A percentile compares a stretch with the other conserved stretches of the same genome.
Conservation (phyloP, 1,284 basidiomycete genomes). For the Mycosarcoma mackinlayi region DNA sequence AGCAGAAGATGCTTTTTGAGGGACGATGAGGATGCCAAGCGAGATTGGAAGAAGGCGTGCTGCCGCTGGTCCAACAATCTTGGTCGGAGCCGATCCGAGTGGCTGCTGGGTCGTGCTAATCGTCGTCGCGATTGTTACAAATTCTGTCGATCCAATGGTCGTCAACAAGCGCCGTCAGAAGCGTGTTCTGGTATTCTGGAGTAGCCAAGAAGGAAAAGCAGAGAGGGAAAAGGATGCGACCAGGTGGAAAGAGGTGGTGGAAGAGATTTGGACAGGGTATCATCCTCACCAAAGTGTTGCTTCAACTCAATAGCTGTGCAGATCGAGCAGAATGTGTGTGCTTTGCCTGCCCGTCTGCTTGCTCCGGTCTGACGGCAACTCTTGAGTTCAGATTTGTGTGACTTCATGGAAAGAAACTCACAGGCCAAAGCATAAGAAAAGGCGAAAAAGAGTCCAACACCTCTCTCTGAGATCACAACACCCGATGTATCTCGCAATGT, state of each 20-base stretch:
- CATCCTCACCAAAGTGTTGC: conserved; percentile 1
- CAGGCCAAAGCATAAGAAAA: not conserved
- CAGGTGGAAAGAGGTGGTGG: not conserved
- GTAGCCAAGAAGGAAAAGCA: not conserved
- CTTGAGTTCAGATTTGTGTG: not conserved
- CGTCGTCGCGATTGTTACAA: too few relatives aligned
- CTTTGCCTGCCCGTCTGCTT: not conserved
- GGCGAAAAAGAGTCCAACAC: conserved; percentile 4
- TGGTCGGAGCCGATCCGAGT: conserved; percentile 3
- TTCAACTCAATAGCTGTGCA: too few relatives aligned
- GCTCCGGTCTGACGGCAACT: not conserved
- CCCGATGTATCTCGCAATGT: too few relatives aligned
- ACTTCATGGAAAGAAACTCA: conserved; percentile 2
- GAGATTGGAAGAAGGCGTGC: not conserved
- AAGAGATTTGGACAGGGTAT: not conserved
- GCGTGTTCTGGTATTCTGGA: not conserved
- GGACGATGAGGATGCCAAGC: too few relatives aligned
- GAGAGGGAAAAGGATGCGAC: not conserved
- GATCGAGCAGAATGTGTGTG: not conserved
- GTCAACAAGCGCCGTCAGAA: too few relatives aligned
- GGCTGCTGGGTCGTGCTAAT: not conserved
- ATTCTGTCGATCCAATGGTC: too few relatives aligned
- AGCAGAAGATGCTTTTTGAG: too few relatives aligned
- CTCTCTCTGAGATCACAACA: conserved; percentile 1
- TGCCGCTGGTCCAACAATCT: not conserved